Evolutionary conservation across 352 stramenopile genomes (phyloP), one percentile per base, ranked within the genome.

Genomic region (Pythium periplocum): DNA sequence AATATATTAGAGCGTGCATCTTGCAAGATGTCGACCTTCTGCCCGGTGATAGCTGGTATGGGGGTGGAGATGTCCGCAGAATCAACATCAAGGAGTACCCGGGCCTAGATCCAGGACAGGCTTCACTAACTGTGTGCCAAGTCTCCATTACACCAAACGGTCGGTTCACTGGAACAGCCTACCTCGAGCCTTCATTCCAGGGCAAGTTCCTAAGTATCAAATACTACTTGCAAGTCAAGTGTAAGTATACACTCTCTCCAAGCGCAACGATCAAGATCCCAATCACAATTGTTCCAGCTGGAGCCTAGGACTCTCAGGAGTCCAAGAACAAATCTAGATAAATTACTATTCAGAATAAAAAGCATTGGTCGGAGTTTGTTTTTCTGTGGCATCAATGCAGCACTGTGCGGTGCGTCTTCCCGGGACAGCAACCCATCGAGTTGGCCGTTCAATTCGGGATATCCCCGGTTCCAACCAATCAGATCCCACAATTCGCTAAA

Each of bases 251-350:
- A 4, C 12, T 63, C 12, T 57, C 46, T 35, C 45, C 56, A 11
- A 63, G 56, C 44, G 57, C 48, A 7, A 63, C 57, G 43, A 45
- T 57, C 12, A 50, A 63, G 17, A 54, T 63, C 38, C 56, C 50
- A 36, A 1, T 63, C 7, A 63, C 56, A 2, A 56, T 62, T 37
- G 8, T 62, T 9, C 34, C 55, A 26, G 17, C 17, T 26, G 17
- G 17, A 26, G 17, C 17, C 17, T 26, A 26, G 17, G 17, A 26
- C 17, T 26, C 17, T 26, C 17, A 26, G 17, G 17, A 26, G 17
- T 26, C 17, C 17, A 26, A 26, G 17, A 26, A 26, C 17, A 26
- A 26, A 26, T 26, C 17, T 26, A 26, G 17, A 26, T 26, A 26
- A 26, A 26, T 26, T 26, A 26, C 17, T 26, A 26, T 26, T 26